Base-by-base conservation (phyloP, 2,329 filamentous ascomycete species). In the Botrytis deweyae region DNA sequence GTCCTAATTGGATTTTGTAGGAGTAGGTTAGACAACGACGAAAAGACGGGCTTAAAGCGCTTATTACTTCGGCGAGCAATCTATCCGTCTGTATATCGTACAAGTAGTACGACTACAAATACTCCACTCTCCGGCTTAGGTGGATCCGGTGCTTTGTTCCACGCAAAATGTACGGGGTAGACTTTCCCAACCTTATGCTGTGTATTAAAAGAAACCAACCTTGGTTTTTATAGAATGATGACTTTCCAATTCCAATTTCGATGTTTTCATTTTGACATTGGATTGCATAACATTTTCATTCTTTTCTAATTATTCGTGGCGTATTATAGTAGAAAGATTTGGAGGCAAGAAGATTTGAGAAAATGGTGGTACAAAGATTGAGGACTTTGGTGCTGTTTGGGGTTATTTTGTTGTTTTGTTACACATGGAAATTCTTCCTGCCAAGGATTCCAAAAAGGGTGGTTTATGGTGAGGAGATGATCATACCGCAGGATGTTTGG, bases 391-490 rank as follows among this genome's bases (percentile, higher is more conserved):
- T 49, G 22, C 20, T 71, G 4, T 71, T 55, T 64, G 59, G 59
- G 20, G 20, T 71, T 55, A 55, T 71, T 40, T 9, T 64, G 44
- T 36, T 64, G 14, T n/a, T 64, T 29, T 22, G 10, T 40, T 71
- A 71, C 52, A 25, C 59, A 29, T 64, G 69, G 59, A 71, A 29
- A 9, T 55, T 64, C 44, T 55, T 71, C 25, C 25, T 71, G 22
- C 44, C 69, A 16, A 67, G 25, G 22, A n/a, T 12, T 67, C 4
- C 33, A 38, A n/a, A 38, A 7, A 68, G 22, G 42, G 25, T 42
- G 46, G 25, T 55, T 40, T 20, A 40, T 40, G 65, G 25, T 6
- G 33, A 14, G 7, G 44, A 7, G 22, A 62, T 62, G 55, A 33
- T 55, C 5, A 52, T 71, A 40, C n/a, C 36, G 7, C 59, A 33